These are phyloP conservation scores for Agaricales sp. DNA, from an alignment of 1,284 basidiomycete species.

Conservation along the genomic window DNA sequence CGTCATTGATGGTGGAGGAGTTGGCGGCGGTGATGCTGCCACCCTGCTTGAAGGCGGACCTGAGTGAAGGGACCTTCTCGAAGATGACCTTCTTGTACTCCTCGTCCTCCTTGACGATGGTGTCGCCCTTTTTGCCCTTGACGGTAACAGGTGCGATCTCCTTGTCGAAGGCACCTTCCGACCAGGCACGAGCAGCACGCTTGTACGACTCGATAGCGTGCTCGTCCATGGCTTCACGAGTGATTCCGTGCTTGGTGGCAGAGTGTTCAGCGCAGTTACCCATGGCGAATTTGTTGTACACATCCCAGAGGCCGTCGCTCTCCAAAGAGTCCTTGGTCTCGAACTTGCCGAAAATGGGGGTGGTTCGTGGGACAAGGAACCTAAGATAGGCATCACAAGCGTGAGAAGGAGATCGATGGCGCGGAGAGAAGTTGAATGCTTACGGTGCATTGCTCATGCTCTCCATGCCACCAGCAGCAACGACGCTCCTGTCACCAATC, in stretches of 20 bases:
- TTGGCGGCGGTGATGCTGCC: constrained; percentile 95
- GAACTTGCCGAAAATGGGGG: constrained; percentile 86
- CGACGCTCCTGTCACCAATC: constrained; percentile 77
- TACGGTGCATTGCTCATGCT: constrained; percentile 96
- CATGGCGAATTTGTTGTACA: constrained; percentile 94
- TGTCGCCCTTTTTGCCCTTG: constrained; percentile 93
- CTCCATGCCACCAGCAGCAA: constrained; percentile 95
- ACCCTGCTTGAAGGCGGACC: constrained; percentile 82
- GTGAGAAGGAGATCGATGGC: constrained; percentile 4
- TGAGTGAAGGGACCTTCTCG: constrained; percentile 83
- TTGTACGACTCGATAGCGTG: constrained; percentile 94
- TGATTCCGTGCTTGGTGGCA: constrained; percentile 79
- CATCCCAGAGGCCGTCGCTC: constrained; percentile 91
- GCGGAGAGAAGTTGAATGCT: constrained; percentile 20
- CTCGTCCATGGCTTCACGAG: constrained; percentile 79
- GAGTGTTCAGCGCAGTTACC: constrained; percentile 89
- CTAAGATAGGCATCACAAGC: constrained; percentile 32
- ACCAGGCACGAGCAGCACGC: constrained; percentile 89
- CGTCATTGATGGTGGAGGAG: constrained; percentile 93
- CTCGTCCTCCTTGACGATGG: constrained; percentile 87
- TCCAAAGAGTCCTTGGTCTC: constrained; percentile 83
- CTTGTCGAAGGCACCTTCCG: constrained; percentile 71
- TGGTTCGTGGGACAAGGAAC: constrained; percentile 85
- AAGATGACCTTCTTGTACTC: constrained; percentile 95
- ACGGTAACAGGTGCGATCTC: constrained; percentile 93